Evolutionary conservation across 2,329 filamentous ascomycete species (phyloP), one percentile per base, ranked within the genome.

Genomic region (Curvularia eragrostidis): DNA sequence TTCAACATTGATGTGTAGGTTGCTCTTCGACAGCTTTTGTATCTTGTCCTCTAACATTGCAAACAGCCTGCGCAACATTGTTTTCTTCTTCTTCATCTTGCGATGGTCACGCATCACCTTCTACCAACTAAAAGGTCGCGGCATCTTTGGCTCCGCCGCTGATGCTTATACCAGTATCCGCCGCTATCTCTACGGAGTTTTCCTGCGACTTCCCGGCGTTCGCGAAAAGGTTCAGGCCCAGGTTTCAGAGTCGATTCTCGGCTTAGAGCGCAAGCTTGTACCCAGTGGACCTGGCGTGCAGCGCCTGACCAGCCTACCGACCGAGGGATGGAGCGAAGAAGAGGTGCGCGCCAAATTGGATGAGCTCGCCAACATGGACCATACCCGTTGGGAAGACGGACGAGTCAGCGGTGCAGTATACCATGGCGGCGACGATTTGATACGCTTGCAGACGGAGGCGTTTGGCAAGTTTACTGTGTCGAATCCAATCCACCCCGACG

Each of bases 401-500:
- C 89, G 87, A 64, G 95, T 99, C 53, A 96, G 91, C 41, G 95
- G 95, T 28, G 94, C 95, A 26, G 95, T 99, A 32, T 99, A 99
- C 75, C 94, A 98, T 74, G 95, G 95, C 64, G 95, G 95, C 52
- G 85, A 91, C 38, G 88, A 90, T 43, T 80, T 99, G 67, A 79
- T 95, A 59, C 86, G 89, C 71, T 82, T 99, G 38, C 95, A 99
- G 81, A 91, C 91, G 5, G 91, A 97, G 75, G 94, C 95, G 0
- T 98, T 94, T 82, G 90, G 91, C 64, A 90, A 91, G 77, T 99
- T 99, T 76, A 94, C 93, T 49, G 95, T 99, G 28, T 86, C 93
- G 38, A 99, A 99, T 77, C 95, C 95, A 3, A 95, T 99, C 67
- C 95, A 99, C 77, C 95, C 95, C 6, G 95, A 99, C 79, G 94